Conservation (phyloP, 2,329 filamentous ascomycete species). For the Lizonia empirigonia region DNA sequence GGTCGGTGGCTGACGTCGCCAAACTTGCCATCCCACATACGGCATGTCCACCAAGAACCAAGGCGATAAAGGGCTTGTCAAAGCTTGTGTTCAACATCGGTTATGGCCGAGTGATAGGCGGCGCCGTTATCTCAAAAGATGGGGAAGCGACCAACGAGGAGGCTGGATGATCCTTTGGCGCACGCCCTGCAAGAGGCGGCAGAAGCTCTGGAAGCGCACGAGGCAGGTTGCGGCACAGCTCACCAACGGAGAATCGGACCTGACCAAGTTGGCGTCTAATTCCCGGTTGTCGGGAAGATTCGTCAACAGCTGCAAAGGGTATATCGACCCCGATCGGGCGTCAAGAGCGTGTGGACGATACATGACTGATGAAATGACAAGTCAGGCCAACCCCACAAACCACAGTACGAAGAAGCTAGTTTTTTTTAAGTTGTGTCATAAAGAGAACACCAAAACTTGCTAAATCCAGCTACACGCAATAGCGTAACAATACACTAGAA, state of each 20-base stretch:
- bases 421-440: too few species aligned
- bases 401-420: too few species aligned
- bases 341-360: slow-evolving; percentile 17
- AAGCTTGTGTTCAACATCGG: slow-evolving; percentile 12
- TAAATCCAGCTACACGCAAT: too few species aligned
- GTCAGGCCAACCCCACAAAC: slow-evolving; percentile 13
- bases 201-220: slow-evolving; percentile 3
- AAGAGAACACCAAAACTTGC: too few species aligned
- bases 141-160: slow-evolving; percentile 6
- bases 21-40: slow-evolving; percentile 15
- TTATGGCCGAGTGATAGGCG: slow-evolving; percentile 1
- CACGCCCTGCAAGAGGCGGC: neutral
- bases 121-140: slow-evolving; percentile 3
- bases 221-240: neutral
- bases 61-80: slow-evolving; percentile 8
- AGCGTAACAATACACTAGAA: too few species aligned
- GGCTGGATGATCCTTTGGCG: neutral
- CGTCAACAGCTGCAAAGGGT: slow-evolving; percentile 1
- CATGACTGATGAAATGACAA: slow-evolving; percentile 15
- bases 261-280: neutral
- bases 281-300: neutral
- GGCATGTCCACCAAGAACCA: slow-evolving; percentile 15
- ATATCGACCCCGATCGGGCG: slow-evolving; percentile 7
- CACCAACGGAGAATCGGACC: too few species aligned
- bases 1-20: slow-evolving; percentile 13